Evolutionary conservation across 2,329 filamentous ascomycete species (phyloP), one percentile per base, ranked within the genome.

Genomic region (Cercospora canescens): DNA sequence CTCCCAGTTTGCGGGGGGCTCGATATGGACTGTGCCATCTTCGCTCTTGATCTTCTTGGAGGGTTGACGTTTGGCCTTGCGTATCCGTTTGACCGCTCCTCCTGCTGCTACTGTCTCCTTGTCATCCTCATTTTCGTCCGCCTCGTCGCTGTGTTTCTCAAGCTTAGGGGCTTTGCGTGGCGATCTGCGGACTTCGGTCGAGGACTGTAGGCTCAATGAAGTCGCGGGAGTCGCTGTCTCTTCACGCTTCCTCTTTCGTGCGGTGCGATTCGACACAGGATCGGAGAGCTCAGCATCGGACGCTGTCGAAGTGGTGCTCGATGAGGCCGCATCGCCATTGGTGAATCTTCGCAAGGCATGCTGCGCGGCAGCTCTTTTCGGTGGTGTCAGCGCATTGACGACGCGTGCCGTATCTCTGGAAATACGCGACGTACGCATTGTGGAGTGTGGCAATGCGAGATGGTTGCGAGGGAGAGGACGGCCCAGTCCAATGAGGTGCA

Each of bases 1-100:
- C 68, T 93, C 88, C 95, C 95, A 97, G 76, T 93, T 88, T 0
- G 88, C 84, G 0, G 94, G 93, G 1, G 93, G 87, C 18, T 73
- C 67, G 8, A 63, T 66, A 28, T 67, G 60, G 55, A 70, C 21
- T 7, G 50, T 56, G 57, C 76, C 76, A 71, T 75, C 66, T 50
- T 73, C 71, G 14, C 72, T 74, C 63, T 74, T 75, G 66, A 78
- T 74, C 45, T 69, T 73, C 62, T 79, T 78, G 2, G 76, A 73
- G 4, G 77, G 77, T 65, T 75, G 68, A 50, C 73, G 65, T 62
- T 56, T 65, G 16, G 71, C 63, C 50, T 72, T 75, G 45, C 48
- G 34, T 54, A 32, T 56, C 48, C 54, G 66, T 30, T 41, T 63
- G 34, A 32, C 28, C 6, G 32, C 7, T 16, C 28, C 52, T 56